phyloP scores from a whole-genome alignment of 345 rosid species.

The Euphorbia tirucalli region DNA sequence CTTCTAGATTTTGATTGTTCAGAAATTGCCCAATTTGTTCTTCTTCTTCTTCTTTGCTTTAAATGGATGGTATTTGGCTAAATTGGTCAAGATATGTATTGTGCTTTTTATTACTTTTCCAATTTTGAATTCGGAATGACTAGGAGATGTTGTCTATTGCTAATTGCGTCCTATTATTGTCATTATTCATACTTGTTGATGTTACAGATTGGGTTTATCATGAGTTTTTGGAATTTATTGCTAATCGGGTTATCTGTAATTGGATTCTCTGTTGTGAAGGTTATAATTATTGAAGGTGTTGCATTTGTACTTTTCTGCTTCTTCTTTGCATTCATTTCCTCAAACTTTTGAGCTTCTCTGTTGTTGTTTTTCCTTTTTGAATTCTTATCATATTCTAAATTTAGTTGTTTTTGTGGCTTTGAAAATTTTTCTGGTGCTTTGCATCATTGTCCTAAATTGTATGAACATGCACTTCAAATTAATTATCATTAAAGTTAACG shows the following conservation, averaged over 20 bases:
- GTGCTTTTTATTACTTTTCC: not conserved
- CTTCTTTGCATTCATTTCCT: not conserved
- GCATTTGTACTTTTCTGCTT: not conserved
- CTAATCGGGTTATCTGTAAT: no score
- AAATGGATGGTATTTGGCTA: not conserved
- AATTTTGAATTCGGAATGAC: constrained; percentile 3
- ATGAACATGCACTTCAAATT: constrained; percentile 4
- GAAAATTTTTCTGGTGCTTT: not conserved
- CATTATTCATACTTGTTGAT: not conserved
- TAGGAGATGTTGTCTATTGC: not conserved
- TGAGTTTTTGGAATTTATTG: no score
- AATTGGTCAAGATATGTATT: not conserved
- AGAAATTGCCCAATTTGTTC: not conserved
- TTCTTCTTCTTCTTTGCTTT: not conserved
- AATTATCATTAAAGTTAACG: not conserved
- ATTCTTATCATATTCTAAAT: not conserved
- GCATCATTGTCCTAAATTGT: not conserved
- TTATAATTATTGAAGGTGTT: not conserved
- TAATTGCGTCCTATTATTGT: not conserved
- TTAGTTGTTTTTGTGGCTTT: not conserved
- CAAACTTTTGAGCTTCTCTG: not conserved
- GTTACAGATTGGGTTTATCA: not conserved
- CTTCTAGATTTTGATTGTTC: not conserved
- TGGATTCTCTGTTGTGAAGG: no score
- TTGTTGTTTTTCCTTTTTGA: not conserved